These are phyloP conservation scores for Cladophialophora psammophila DNA, from an alignment of 2,329 filamentous ascomycete species.

Conservation along the genomic window DNA sequence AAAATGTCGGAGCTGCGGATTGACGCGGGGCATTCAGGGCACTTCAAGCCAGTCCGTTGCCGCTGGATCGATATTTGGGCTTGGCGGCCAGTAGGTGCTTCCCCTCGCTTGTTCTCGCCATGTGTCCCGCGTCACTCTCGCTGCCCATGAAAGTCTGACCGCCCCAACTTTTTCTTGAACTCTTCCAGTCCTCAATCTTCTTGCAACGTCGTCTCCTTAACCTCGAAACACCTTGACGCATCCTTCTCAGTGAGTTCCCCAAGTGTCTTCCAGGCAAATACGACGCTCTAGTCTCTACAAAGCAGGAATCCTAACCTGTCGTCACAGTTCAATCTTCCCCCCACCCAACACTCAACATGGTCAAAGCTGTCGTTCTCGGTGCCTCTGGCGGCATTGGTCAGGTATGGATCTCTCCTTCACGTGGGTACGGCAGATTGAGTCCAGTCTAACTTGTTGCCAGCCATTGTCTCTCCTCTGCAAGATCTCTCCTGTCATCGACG, in stretches of 20 bases:
- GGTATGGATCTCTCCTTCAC: constrained; percentile 59
- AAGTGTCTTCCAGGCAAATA: constrained; percentile 11
- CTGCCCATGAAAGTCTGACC: constrained; percentile 25
- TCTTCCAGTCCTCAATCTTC: constrained; percentile 12
- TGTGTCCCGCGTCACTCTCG: constrained; percentile 17
- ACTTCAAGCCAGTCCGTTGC: background rate
- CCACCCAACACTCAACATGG: constrained; percentile 50
- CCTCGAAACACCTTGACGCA: background rate
- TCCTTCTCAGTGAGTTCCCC: background rate
- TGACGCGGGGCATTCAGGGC: constrained; percentile 3
- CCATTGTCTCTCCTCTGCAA: constrained; percentile 97
- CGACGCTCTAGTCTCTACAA: background rate
- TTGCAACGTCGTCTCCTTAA: background rate
- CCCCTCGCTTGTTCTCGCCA: constrained; percentile 10
- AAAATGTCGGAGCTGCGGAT: constrained; percentile 11
- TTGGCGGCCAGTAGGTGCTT: constrained; percentile 16
- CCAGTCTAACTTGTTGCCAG: constrained; percentile 56
- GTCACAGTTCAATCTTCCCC: constrained; percentile 29
- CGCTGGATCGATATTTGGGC: constrained; percentile 1
- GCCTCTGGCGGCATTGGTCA: constrained; percentile 98
- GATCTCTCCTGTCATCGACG: constrained; percentile 82
- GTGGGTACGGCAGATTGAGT: background rate
- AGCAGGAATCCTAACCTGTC: background rate
- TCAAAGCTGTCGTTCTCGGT: constrained; percentile 78
- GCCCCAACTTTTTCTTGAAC: constrained; percentile 23